phyloP scores from a whole-genome alignment of 805 yeast species.

The Yarrowia sp. region DNA sequence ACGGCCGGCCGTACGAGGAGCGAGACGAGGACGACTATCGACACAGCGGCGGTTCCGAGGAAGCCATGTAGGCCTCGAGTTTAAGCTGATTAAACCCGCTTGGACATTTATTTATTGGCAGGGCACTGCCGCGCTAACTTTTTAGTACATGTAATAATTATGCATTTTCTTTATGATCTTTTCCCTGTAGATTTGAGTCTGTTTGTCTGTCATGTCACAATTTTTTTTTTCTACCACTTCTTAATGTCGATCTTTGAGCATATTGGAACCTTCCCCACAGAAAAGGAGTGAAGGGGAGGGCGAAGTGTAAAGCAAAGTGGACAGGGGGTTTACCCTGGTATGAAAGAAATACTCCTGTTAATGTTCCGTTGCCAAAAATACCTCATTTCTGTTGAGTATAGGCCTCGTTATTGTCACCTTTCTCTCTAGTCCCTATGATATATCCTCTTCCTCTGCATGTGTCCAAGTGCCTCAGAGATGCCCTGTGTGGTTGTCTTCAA shows the following conservation, averaged over 20 bases:
- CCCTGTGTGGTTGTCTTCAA: background rate
- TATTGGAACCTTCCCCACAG: conserved; percentile 10
- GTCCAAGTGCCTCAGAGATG: background rate
- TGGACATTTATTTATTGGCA: conserved; percentile 36
- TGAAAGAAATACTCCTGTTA: too few species aligned
- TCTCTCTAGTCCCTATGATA: background rate
- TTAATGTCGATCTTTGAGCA: background rate
- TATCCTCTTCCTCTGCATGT: background rate
- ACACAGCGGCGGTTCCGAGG: conserved; percentile 20
- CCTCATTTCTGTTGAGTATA: background rate
- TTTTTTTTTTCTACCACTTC: background rate
- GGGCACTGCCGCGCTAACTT: conserved; percentile 37
- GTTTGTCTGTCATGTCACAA: background rate
- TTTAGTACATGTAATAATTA: conserved; percentile 33
- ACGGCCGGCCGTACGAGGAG: conserved; percentile 30
- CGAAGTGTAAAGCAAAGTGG: background rate
- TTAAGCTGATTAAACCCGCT: conserved; percentile 18
- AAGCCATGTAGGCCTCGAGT: conserved; percentile 9
- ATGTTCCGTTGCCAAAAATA: too few species aligned
- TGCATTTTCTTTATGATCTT: conserved; percentile 10
- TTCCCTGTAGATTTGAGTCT: background rate
- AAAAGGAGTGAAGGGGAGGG: background rate
- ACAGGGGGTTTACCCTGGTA: background rate
- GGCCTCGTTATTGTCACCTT: background rate
- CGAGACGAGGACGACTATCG: conserved; percentile 14